phyloP scores from a whole-genome alignment of 2,329 filamentous ascomycete species.

The Colletotrichum nymphaeae region DNA sequence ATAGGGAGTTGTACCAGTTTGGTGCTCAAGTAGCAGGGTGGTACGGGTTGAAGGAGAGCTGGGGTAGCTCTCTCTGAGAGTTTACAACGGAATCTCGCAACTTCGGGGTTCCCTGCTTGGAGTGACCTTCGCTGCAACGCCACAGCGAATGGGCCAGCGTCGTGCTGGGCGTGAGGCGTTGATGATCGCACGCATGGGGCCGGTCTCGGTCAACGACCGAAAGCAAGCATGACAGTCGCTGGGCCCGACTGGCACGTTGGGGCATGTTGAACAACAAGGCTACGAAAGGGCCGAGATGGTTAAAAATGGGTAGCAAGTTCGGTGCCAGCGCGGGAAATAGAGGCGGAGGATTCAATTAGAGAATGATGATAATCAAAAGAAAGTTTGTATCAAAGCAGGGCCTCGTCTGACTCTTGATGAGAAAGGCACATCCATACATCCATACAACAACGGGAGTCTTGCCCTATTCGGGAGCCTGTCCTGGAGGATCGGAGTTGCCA shows the following conservation, averaged over 20 bases:
- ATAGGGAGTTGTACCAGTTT: neutral
- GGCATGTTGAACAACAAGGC: neutral
- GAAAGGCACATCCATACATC: slow-evolving; percentile 1
- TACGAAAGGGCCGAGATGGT: neutral
- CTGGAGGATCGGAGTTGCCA: neutral
- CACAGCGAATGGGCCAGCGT: slow-evolving; percentile 24
- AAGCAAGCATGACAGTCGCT: slow-evolving; percentile 12
- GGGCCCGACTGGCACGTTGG: slow-evolving; percentile 9
- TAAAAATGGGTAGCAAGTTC: neutral
- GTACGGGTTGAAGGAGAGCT: neutral
- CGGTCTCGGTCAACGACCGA: slow-evolving; percentile 31
- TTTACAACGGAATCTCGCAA: slow-evolving; percentile 3
- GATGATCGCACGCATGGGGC: slow-evolving; percentile 14
- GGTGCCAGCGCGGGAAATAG: neutral
- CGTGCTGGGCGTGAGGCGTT: slow-evolving; percentile 20
- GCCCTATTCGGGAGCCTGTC: slow-evolving; percentile 19
- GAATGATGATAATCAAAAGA: slow-evolving; percentile 22
- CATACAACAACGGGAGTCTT: slow-evolving; percentile 27
- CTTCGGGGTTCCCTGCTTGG: slow-evolving; percentile 20
- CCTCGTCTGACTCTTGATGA: slow-evolving; percentile 19
- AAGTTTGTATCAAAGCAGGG: slow-evolving; percentile 29
- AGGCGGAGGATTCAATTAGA: neutral
- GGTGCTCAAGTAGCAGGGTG: neutral
- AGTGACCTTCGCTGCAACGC: slow-evolving; percentile 17
- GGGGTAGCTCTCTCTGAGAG: slow-evolving; percentile 8